phyloP scores from a whole-genome alignment of 306 rosid genomes.

The Bauhinia variegata region DNA sequence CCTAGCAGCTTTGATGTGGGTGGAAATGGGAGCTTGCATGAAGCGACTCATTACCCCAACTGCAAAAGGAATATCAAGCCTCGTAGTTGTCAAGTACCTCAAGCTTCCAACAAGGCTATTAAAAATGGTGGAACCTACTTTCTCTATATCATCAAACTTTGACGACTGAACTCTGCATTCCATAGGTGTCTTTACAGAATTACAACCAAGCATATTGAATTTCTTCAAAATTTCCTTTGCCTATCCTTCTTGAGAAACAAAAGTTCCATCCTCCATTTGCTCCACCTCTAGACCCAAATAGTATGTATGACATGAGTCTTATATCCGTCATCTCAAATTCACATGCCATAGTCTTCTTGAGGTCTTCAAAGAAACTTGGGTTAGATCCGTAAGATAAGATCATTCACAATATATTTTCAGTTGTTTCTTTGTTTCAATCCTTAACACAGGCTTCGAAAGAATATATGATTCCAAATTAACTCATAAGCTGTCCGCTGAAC shows the following conservation, averaged over 20 bases:
- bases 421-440: no score
- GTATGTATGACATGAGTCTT: not conserved
- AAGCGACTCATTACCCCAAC: not conserved
- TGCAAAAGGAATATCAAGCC: not conserved
- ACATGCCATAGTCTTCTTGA: not conserved
- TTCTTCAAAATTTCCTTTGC: not conserved
- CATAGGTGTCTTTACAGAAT: not conserved
- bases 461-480: no score
- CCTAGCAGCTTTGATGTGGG: no score
- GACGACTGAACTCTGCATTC: not conserved
- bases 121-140: not conserved
- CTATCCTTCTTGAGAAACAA: not conserved
- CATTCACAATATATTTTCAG: no score
- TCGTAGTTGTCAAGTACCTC: no score
- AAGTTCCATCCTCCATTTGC: not conserved
- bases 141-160: not conserved
- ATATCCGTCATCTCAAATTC: slow-evolving; percentile 10
- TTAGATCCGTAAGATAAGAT: not conserved
- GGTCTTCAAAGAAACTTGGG: not conserved
- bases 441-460: no score
- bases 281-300: not conserved
- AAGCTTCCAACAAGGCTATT: not conserved
- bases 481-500: no score
- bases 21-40: not conserved
- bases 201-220: not conserved